phyloP scores from a whole-genome alignment of 1,284 basidiomycete genomes.

The Sparassis latifolia region DNA sequence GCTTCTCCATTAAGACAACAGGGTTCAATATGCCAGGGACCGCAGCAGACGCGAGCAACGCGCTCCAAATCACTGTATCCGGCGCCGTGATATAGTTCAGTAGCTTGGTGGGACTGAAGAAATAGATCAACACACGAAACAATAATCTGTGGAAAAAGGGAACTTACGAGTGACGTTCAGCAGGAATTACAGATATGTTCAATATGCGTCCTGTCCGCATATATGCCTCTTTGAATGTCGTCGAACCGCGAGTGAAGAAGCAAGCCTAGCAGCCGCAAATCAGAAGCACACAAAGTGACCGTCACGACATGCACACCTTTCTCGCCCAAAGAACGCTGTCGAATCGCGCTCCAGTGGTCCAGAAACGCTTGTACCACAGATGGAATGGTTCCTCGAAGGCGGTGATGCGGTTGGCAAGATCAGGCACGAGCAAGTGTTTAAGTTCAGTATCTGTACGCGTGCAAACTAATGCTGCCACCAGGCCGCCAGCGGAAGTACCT shows the following conservation, averaged over 20 bases:
- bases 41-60: slow-evolving; percentile 76
- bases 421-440: slow-evolving; percentile 68
- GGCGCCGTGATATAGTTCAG: slow-evolving; percentile 96
- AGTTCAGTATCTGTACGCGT: slow-evolving; percentile 91
- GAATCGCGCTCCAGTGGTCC: slow-evolving; percentile 89
- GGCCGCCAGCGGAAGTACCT: slow-evolving; percentile 90
- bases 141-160: neutral
- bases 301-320: slow-evolving; percentile 48
- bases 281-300: neutral
- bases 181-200: slow-evolving; percentile 93
- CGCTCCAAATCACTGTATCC: slow-evolving; percentile 77
- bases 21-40: slow-evolving; percentile 84
- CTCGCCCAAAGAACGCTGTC: slow-evolving; percentile 88
- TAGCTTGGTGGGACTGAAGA: slow-evolving; percentile 80
- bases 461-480: slow-evolving; percentile 83
- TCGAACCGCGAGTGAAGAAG: slow-evolving; percentile 91
- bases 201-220: slow-evolving; percentile 88
- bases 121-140: slow-evolving; percentile 5
- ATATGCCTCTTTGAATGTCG: slow-evolving; percentile 96
- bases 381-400: slow-evolving; percentile 84
- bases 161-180: slow-evolving; percentile 85
- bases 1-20: slow-evolving; percentile 92
- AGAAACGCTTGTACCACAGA: slow-evolving; percentile 79
- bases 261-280: slow-evolving; percentile 32
- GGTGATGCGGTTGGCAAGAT: slow-evolving; percentile 82